Conservation (phyloP, 192 early-diverging fungal species). For the Allomyces arbusculus region DNA sequence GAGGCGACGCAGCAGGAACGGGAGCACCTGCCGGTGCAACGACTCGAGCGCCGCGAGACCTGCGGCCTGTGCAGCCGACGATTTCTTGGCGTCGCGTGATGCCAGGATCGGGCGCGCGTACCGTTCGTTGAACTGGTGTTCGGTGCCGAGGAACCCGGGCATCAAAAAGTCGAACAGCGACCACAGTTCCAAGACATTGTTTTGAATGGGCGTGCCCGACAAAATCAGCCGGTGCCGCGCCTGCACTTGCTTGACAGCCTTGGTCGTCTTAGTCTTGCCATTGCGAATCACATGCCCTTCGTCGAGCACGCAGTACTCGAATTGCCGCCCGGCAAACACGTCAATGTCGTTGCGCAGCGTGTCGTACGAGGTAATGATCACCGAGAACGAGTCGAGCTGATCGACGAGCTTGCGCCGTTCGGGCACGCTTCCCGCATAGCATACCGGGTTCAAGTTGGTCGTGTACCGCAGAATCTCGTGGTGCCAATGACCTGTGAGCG, state of each 20-base stretch:
- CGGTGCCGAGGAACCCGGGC: conserved; percentile 92
- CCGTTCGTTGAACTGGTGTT: conserved; percentile 82
- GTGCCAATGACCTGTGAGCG: conserved; percentile 87
- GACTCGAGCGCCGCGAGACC: conserved; percentile 52
- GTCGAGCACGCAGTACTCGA: conserved; percentile 93
- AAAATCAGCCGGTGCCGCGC: conserved; percentile 80
- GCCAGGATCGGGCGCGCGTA: conserved; percentile 83
- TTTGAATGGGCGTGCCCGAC: conserved; percentile 91
- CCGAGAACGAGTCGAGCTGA: conserved; percentile 4
- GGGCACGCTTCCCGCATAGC: conserved; percentile 64
- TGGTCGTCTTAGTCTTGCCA: conserved; percentile 77
- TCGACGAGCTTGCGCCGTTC: conserved; percentile 36
- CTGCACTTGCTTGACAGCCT: conserved; percentile 69
- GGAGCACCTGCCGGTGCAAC: conserved; percentile 87
- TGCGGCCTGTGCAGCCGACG: conserved; percentile 27
- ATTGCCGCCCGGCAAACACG: conserved; percentile 38
- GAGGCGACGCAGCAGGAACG: conserved; percentile 84
- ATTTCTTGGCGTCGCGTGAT: conserved; percentile 63
- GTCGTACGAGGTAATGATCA: conserved; percentile 88
- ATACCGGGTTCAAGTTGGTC: conserved; percentile 48
- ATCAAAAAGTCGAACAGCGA: conserved; percentile 95
- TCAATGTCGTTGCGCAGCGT: conserved; percentile 91
- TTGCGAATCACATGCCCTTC: conserved; percentile 98
- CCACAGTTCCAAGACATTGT: conserved; percentile 95
- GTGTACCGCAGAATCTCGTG: conserved; percentile 77